Evolutionary conservation across 2,329 filamentous ascomycete genomes (phyloP).

Genomic region (Falciphora oryzae): DNA sequence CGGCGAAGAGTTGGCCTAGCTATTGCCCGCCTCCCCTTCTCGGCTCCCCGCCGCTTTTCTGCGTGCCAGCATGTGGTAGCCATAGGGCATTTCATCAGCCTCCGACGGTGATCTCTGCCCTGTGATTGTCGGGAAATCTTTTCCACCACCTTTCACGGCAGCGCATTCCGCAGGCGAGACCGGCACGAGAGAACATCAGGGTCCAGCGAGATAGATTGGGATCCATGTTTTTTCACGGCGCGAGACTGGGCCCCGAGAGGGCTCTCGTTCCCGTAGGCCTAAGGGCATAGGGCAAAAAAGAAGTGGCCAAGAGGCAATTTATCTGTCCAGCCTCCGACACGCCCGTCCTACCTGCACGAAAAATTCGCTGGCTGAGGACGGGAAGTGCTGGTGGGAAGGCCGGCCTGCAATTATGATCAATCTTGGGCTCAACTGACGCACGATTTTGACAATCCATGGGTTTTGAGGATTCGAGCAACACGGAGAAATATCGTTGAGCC

Average conservation of each 20-base stretch:
- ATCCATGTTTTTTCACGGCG: no score
- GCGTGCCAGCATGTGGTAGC: background rate
- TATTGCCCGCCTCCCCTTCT: background rate
- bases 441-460: constrained; percentile 44
- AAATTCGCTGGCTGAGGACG: constrained; percentile 14
- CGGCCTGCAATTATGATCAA: constrained; percentile 69
- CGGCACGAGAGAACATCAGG: no score
- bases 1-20: constrained; percentile 6
- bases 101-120: background rate
- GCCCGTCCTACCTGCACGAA: constrained; percentile 33
- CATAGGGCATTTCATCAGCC: background rate
- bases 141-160: no score
- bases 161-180: no score
- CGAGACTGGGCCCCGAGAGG: no score
- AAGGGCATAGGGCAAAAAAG: background rate
- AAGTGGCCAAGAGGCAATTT: constrained; percentile 7
- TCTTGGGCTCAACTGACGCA: constrained; percentile 80
- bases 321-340: constrained; percentile 38
- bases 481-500: constrained; percentile 64
- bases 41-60: background rate
- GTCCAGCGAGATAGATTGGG: no score
- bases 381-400: constrained; percentile 32
- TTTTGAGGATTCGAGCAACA: constrained; percentile 68
- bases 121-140: no score
- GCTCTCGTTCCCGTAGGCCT: no score